These are phyloP conservation scores for Trichoderma virens DNA, from an alignment of 495 filamentous ascomycete species.

Conservation along the genomic window DNA sequence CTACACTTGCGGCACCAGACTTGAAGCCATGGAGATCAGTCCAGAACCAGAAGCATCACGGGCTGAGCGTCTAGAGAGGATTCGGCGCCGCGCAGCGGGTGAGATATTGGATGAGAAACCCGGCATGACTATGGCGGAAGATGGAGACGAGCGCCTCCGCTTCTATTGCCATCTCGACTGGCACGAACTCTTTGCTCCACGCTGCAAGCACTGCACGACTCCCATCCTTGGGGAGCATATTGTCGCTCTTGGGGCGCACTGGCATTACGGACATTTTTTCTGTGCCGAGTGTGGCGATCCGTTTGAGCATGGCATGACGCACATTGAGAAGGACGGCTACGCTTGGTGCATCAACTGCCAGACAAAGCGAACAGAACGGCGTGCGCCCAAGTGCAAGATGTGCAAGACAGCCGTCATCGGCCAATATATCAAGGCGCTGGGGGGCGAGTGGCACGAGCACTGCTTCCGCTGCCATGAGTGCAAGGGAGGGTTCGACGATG, in stretches of 20 bases:
- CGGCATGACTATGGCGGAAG: slow-evolving; percentile 54
- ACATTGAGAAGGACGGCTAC: slow-evolving; percentile 98
- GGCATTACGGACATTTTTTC: slow-evolving; percentile 98
- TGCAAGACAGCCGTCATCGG: slow-evolving; percentile 82
- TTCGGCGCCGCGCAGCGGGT: slow-evolving; percentile 49
- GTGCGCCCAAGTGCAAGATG: slow-evolving; percentile 73
- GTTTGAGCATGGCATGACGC: slow-evolving; percentile 71
- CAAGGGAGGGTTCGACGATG: slow-evolving; percentile 44
- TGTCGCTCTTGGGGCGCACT: slow-evolving; percentile 85
- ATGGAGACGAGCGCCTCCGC: slow-evolving; percentile 59
- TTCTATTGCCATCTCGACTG: slow-evolving; percentile 99
- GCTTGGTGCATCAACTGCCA: slow-evolving; percentile 96
- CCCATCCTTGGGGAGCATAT: slow-evolving; percentile 97
- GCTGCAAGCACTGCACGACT: slow-evolving; percentile 94
- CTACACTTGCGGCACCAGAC: slow-evolving; percentile 74
- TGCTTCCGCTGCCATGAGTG: slow-evolving; percentile 75
- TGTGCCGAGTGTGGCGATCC: slow-evolving; percentile 98
- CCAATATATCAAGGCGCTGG: slow-evolving; percentile 76
- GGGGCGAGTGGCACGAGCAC: slow-evolving; percentile 84
- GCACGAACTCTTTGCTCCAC: slow-evolving; percentile 87
- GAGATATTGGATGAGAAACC: slow-evolving; percentile 49
- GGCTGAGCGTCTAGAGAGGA: slow-evolving; percentile 60
- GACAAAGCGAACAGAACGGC: slow-evolving; percentile 68
- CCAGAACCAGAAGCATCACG: slow-evolving; percentile 73
- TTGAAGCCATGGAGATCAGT: slow-evolving; percentile 94